Evolutionary conservation across 2,329 filamentous ascomycete species (phyloP), one percentile per base, ranked within the genome.

Genomic region (Aspergillus sergii): DNA sequence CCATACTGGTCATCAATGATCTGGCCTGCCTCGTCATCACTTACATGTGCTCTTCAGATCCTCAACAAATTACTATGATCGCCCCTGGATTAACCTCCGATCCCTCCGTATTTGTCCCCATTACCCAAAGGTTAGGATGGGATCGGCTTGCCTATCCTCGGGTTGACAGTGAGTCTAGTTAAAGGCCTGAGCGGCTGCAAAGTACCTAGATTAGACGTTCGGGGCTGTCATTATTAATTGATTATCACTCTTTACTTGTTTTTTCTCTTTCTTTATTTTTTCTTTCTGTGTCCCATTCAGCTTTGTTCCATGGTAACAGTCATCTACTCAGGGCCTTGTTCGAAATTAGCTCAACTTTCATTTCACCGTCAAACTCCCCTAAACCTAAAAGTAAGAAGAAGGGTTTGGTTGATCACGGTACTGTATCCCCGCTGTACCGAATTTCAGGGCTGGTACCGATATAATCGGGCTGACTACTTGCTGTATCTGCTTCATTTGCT

Each of bases 21-120:
- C 48, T 51, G 16, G 28, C 28, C 48, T 51, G 46, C 46, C 46
- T 50, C 46, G 46, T 50, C 46, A 50, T 50, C 46, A 50, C 61
- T 65, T 63, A 67, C 57, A 65, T 67, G 26, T 39, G 26, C 51
- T 39, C 14, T 26, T 12, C n/a, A 23, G n/a, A 55, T 19, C 32
- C 51, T 55, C 48, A 32, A 32, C 28, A 55, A 26, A 55, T 55
- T 26, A 48, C n/a, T 39, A 41, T n/a, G 39, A 41, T 41, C 39
- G 39, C 12, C 26, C 12, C 30, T 55, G 34, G 32, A 55, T 36
- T 26, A 39, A 55, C 26, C 21, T 55, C 51, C 21, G 51, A 34
- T 54, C 32, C 21, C n/a, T 26, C 34, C 32, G 32, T 55, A 39
- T 36, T 55, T 19, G 21, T 26, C 32, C 21, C n/a, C 21, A 55